Evolutionary conservation across 306 rosid species (phyloP), one percentile per base, ranked within the genome.

Genomic region (Rosa chinensis): DNA sequence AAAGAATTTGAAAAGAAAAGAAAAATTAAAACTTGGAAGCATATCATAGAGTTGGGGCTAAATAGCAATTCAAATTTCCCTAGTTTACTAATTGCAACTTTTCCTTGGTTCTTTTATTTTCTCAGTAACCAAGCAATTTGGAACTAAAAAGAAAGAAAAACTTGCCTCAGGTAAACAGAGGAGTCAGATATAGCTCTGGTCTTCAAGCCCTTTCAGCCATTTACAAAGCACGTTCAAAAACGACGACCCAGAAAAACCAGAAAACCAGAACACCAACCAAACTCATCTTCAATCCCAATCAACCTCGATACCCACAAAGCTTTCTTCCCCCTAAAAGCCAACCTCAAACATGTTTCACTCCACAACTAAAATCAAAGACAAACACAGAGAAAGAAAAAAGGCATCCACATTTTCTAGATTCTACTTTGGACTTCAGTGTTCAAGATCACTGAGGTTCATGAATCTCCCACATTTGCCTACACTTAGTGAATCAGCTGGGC

Each of bases 141-240:
- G 21, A 72, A 56, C 49, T 12, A 48, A 42, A 49, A 64, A 18
- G 62, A 20, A 76, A 17, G 70, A 2, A 73, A 42, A 68, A 47
- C 84, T 45, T 80, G 76, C 90, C 85, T 85, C 80, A 48, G 69
- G 49, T 83, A 83, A 73, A 32, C 28, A 20, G 86, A 67, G 50
- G 62, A 72, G 32, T 64, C 79, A 3, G 77, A 70, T n/a, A 55
- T 3, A 44, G 80, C 58, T 82, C 83, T 18, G 77, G 83, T 59
- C 81, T 49, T 82, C 73, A 42, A 73, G n/a, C 56, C 53, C 81
- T 37, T 73, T 68, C 80, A 23, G 77, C 76, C 83, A 80, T 84
- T 74, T 47, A 8, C 18, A 66, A 75, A 61, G 37, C 66, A 61
- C 66, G 70, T 62, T 39, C 39, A 62, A 39, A 69, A 78, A 48